Base-by-base conservation (phyloP, 1,139 yeast species). In the Saccharomyces hybrid region DNA sequence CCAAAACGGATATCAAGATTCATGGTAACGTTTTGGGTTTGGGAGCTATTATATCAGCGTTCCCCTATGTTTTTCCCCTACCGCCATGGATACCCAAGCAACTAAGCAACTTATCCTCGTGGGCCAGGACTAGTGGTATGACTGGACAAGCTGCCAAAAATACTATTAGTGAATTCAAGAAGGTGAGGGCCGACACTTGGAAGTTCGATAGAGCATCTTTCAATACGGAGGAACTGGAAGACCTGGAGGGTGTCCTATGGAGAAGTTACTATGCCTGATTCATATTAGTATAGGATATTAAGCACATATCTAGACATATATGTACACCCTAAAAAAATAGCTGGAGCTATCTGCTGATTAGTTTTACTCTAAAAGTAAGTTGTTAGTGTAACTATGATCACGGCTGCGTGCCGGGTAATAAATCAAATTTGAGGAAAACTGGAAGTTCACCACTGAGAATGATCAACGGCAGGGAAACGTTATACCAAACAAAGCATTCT, bases 171-270 rank as follows among this genome's bases (percentile, higher is more conserved):
- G 86, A 83, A 59, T 95, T 93, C 73, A 93, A 91, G 69, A 91
- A 90, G 73, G 85, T 89, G 5, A 81, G 99, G 62, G 96, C 91
- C 56, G 99, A 95, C 66, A 89, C 97, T 0, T 95, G 99, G 99
- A 96, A 88, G 63, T 80, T 89, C 59, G 99, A 95, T 69, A 80
- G 88, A 57, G 78, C 78, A 63, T 83, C 82, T 6, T 95, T 95
- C 69, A 81, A 84, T 6, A 82, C 79, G 52, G 88, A 85, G 11
- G 96, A 93, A 70, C 76, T 90, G 52, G 95, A 90, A 65, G 97
- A 90, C 69, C 75, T 95, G 54, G 98, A 93, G 69, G 99, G 99
- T 48, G 97, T 93, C 3, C 74, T 91, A 48, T 86, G 96, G 87
- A 87, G 88, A 70, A 88, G 95, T 69, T 95, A 95, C 67, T 91